Conservation (phyloP, 345 rosid genomes). For the Eucalyptus tenuipes region DNA sequence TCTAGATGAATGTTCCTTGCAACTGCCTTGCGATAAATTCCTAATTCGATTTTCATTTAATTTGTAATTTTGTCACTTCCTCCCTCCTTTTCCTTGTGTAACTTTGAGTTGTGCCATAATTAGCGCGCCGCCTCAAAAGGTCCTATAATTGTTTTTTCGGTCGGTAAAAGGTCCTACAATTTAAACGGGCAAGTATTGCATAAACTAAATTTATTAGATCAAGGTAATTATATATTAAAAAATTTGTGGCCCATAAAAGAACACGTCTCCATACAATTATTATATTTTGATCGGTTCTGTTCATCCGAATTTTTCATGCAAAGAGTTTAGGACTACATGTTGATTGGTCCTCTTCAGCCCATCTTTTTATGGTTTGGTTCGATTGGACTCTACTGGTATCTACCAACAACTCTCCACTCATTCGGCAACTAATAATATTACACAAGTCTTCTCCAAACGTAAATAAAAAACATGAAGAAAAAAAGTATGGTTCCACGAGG, state of each 20-base stretch:
- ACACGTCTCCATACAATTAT: too few relatives aligned
- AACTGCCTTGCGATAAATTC: neutral
- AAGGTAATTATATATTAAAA: neutral
- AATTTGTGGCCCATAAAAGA: neutral
- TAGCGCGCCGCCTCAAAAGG: neutral
- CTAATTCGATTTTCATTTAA: neutral
- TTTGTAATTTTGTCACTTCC: neutral
- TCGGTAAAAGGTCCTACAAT: neutral
- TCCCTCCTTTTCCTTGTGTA: neutral
- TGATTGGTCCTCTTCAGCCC: neutral
- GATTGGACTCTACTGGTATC: neutral
- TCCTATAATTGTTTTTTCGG: neutral
- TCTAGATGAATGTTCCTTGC: neutral
- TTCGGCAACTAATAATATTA: neutral
- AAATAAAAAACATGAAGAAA: neutral
- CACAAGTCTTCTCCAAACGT: neutral
- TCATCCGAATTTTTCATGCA: too few relatives aligned
- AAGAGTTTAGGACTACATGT: too few relatives aligned
- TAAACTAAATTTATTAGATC: neutral
- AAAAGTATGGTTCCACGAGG: neutral
- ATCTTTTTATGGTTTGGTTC: neutral
- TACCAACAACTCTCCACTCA: neutral
- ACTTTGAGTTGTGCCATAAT: neutral
- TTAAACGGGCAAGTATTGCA: neutral
- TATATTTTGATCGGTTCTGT: too few relatives aligned